Evolutionary conservation across 2,329 filamentous ascomycete genomes (phyloP), one percentile per base, ranked within the genome.

Genomic region (Elsinoe batatas): DNA sequence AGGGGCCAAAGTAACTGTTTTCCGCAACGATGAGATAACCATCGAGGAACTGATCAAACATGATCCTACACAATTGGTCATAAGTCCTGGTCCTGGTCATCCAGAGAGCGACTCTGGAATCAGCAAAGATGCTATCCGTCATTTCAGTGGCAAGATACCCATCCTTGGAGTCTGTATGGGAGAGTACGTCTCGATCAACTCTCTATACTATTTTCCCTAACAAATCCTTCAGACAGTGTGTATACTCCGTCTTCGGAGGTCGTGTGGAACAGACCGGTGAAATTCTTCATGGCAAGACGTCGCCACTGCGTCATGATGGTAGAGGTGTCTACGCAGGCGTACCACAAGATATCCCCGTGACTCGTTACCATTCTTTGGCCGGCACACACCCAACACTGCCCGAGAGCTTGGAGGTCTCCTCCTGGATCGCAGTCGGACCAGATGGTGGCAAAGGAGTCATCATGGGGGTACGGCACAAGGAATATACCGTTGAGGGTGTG

Each of bases 101-200:
- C 93, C 93, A 38, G 78, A 81, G 62, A 90, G 84, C 47, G 94
- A 98, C 73, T 91, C 93, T 17, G 94, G 93, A 56, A 82, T 98
- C 65, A 96, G 91, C 71, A 89, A 89, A 67, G 88, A 88, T 71
- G 91, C 89, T 40, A 95, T 98, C 66, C 79, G 83, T 64, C 79
- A 96, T 70, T 98, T 97, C 70, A 83, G 86, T 30, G 93, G 93
- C 62, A 97, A 95, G 73, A 88, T 98, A 49, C 93, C 93, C 10
- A 83, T 98, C 12, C 81, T 98, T 53, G 93, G 93, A n/a, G 93
- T 98, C 30, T 98, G 93, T 68, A 97, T 98, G 91, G 93, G 93
- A 63, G 85, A 96, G 83, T 87, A 71, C 77, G 83, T 79, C 50
- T 58, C 18, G 17, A n/a, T 42, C 11, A 46, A 15, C 13, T 53